phyloP scores from a whole-genome alignment of 2,329 filamentous ascomycete genomes.

The Ascochyta fabae region DNA sequence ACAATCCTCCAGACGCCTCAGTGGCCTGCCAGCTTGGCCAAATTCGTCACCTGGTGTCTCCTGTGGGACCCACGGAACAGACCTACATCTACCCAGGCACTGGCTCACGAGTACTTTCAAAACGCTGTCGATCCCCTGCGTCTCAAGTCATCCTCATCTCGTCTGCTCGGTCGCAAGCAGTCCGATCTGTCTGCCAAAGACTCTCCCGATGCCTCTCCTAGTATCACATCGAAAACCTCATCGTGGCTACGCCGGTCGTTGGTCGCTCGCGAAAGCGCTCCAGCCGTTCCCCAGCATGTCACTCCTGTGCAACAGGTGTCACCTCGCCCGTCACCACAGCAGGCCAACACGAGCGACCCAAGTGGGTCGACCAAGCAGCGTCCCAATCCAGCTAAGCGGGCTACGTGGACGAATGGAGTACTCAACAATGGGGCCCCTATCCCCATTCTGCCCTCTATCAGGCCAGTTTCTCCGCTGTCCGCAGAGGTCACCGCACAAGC shows the following conservation, averaged over 20 bases:
- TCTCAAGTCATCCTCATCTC: slow-evolving; percentile 87
- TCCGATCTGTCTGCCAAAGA: slow-evolving; percentile 75
- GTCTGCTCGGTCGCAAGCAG: slow-evolving; percentile 85
- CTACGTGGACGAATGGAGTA: slow-evolving; percentile 87
- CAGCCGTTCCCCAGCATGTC: slow-evolving; percentile 60
- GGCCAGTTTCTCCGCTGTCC: slow-evolving; percentile 94
- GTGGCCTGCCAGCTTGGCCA: slow-evolving; percentile 85
- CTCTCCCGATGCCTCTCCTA: slow-evolving; percentile 63
- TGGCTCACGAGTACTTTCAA: slow-evolving; percentile 91
- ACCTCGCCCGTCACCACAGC: slow-evolving; percentile 52
- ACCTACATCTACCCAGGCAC: slow-evolving; percentile 90
- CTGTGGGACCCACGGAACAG: slow-evolving; percentile 97
- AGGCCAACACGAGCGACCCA: slow-evolving; percentile 53
- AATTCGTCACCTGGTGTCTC: slow-evolving; percentile 97
- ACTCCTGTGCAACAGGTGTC: slow-evolving; percentile 50
- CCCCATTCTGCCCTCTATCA: slow-evolving; percentile 92
- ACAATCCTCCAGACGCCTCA: slow-evolving; percentile 88
- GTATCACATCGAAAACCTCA: slow-evolving; percentile 77
- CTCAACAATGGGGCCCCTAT: slow-evolving; percentile 83
- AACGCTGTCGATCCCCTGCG: slow-evolving; percentile 91
- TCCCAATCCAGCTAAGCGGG: slow-evolving; percentile 75
- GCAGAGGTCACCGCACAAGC: slow-evolving; percentile 91
- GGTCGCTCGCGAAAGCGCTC: slow-evolving; percentile 75
- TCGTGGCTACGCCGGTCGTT: slow-evolving; percentile 96
- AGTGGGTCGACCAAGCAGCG: slow-evolving; percentile 58